Evolutionary conservation across 2,329 filamentous ascomycete genomes (phyloP).

Genomic region (Passalora sequoiae): DNA sequence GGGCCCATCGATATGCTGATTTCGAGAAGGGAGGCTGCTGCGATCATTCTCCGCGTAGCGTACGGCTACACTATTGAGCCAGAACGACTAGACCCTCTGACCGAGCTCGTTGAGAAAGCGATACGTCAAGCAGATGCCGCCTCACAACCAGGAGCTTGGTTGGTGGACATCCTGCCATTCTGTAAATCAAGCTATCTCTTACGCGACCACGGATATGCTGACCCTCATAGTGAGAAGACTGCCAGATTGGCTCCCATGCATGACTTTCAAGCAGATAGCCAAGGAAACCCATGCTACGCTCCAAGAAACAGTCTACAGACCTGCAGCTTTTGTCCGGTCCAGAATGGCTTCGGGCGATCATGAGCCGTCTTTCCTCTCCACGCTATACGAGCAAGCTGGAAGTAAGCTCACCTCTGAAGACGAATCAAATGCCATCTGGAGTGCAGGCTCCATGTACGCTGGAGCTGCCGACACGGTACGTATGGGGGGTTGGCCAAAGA

Average conservation of each 20-base stretch:
- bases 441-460: constrained; percentile 39
- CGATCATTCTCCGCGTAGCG: constrained; percentile 42
- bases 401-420: constrained; percentile 26
- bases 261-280: constrained; percentile 42
- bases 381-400: constrained; percentile 34
- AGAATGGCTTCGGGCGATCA: constrained; percentile 28
- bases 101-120: constrained; percentile 39
- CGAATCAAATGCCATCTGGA: constrained; percentile 39
- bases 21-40: no score
- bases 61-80: constrained; percentile 46
- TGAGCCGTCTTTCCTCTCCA: constrained; percentile 39
- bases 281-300: constrained; percentile 35
- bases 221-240: constrained; percentile 38
- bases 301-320: constrained; percentile 34
- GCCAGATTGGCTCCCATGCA: constrained; percentile 45
- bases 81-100: constrained; percentile 39
- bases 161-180: no score
- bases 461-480: constrained; percentile 40
- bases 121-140: constrained; percentile 41
- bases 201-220: no score
- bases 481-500: no score
- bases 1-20: no score
- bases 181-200: no score
- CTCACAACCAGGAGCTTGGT: constrained; percentile 41
- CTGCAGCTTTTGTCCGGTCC: constrained; percentile 42